These are phyloP conservation scores for Raffaelea deltoideospora DNA, from an alignment of 2,329 filamentous ascomycete species.

Conservation along the genomic window DNA sequence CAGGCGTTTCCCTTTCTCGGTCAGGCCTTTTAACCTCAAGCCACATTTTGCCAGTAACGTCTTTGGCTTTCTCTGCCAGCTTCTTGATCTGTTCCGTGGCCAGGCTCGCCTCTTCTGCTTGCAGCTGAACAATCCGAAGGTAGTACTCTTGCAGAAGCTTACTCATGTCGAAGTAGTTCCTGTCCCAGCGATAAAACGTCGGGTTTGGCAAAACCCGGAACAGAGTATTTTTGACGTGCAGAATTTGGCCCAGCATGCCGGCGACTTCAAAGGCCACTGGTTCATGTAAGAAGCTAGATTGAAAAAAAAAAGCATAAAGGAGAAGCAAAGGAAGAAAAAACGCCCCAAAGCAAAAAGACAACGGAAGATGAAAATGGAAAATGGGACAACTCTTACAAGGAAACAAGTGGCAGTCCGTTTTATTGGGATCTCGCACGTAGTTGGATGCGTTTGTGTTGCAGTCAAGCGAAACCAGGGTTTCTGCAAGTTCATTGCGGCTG, in stretches of 20 bases:
- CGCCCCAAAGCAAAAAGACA: not conserved
- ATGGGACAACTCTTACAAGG: conserved; percentile 21
- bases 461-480: conserved; percentile 36
- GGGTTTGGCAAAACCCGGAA: conserved; percentile 43
- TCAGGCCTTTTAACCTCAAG: not conserved
- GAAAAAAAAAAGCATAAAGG: no score
- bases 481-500: conserved; percentile 30
- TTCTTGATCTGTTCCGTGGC: conserved; percentile 4
- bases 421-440: conserved; percentile 22
- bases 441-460: conserved; percentile 37
- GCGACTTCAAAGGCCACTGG: conserved; percentile 41
- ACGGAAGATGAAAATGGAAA: not conserved
- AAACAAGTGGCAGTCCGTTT: conserved; percentile 31
- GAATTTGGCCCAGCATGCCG: conserved; percentile 37
- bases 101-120: no score
- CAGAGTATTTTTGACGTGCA: conserved; percentile 32
- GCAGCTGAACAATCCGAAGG: conserved; percentile 13
- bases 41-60: not conserved
- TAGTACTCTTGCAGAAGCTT: conserved; percentile 25
- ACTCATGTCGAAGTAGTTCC: conserved; percentile 27
- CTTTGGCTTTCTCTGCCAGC: conserved; percentile 4
- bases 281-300: no score
- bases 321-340: not conserved
- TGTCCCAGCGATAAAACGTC: conserved; percentile 38
- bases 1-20: conserved; percentile 2